These are phyloP conservation scores for Delonix regia DNA, from an alignment of 306 rosid species.

Conservation along the genomic window DNA sequence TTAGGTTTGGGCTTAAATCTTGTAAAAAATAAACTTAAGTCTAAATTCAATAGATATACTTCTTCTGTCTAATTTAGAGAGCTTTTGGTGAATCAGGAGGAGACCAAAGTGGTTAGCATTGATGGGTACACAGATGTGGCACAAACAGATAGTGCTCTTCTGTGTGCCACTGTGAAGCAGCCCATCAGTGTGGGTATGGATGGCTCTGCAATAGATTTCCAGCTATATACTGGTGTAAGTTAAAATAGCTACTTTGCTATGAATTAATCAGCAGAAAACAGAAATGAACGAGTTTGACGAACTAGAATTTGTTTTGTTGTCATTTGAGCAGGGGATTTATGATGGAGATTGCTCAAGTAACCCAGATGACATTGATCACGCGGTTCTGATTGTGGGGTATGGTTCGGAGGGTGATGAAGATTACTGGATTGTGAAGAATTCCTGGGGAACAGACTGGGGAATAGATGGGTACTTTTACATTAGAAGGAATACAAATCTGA, in stretches of 20 bases:
- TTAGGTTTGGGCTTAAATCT: too few relatives aligned
- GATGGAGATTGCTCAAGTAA: constrained; percentile 77
- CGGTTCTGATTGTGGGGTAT: constrained; percentile 70
- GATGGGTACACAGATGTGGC: constrained; percentile 68
- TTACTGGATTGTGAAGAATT: constrained; percentile 87
- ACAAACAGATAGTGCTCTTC: constrained; percentile 56
- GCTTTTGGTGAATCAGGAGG: constrained; percentile 52
- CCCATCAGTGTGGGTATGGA: constrained; percentile 75
- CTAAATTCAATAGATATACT: background rate
- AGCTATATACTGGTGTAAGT: constrained; percentile 74
- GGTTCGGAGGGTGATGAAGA: constrained; percentile 71
- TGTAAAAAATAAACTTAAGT: too few relatives aligned
- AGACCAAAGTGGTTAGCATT: constrained; percentile 56
- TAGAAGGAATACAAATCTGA: constrained; percentile 59
- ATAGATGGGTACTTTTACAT: constrained; percentile 64
- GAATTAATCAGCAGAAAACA: background rate
- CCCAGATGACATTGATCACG: constrained; percentile 78
- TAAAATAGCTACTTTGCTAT: background rate
- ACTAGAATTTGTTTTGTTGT: background rate
- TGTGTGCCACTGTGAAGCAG: constrained; percentile 67
- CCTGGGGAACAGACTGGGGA: constrained; percentile 90
- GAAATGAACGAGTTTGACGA: background rate
- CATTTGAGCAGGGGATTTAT: constrained; percentile 67
- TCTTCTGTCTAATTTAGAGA: background rate
- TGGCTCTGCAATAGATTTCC: constrained; percentile 72